Evolutionary conservation across 208 protist species (phyloP).

Genomic region (Kentomonas sorsogonicus): DNA sequence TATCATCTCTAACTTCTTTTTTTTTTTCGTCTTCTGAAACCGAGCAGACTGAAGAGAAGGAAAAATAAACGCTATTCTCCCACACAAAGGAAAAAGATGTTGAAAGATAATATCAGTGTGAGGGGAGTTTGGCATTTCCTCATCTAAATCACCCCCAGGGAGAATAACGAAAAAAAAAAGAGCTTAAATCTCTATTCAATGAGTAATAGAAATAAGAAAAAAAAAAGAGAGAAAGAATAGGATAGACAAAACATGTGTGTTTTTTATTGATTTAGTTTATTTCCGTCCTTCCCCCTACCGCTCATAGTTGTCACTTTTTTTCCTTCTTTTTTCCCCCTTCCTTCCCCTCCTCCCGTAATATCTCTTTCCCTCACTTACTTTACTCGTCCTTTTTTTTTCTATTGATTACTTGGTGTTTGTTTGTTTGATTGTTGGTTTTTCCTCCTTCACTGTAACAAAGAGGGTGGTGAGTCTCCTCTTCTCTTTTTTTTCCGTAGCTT

Average conservation of each 20-base stretch:
- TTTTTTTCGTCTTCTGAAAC: conserved; percentile 6
- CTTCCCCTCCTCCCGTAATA: neutral
- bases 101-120: no score
- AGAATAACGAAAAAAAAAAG: neutral
- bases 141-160: no score
- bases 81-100: no score
- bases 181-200: neutral
- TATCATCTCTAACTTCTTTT: neutral
- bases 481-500: neutral
- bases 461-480: neutral
- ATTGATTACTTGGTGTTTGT: neutral
- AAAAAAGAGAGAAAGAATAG: conserved; percentile 1
- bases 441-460: neutral
- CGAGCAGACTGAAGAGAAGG: conserved; percentile 6
- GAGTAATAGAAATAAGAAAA: neutral
- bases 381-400: conserved; percentile 17
- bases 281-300: neutral
- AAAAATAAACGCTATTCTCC: no score
- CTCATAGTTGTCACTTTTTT: neutral
- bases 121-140: no score
- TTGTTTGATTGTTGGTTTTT: conserved; percentile 11
- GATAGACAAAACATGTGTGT: neutral
- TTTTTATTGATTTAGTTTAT: conserved; percentile 4
- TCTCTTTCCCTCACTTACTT: conserved; percentile 11
- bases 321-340: neutral